Percentiles rank a stretch among this genome's conserved stretches.
These are phyloP conservation scores for Wickerhamomyces silvicola DNA, from an alignment of 805 yeast genomes.

Conservation along the genomic window DNA sequence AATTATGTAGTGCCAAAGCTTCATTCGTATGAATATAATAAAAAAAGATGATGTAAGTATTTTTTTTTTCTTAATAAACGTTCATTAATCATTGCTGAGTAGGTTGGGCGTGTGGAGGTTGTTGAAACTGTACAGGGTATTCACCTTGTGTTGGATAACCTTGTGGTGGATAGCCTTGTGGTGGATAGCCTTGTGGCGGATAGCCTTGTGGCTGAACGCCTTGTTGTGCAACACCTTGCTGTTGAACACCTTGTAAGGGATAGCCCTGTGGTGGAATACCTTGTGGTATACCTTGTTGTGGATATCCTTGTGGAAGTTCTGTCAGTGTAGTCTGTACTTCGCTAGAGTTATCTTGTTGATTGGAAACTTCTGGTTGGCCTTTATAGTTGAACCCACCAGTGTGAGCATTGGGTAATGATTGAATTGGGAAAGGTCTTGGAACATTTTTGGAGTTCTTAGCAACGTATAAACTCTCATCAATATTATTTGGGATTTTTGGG, in stretches of 20 bases:
- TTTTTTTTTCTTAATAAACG: too few relatives aligned
- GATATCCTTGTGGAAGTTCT: conserved; percentile 17
- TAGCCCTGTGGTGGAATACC: conserved; percentile 7
- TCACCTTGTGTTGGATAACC: conserved; percentile 11
- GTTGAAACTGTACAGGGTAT: conserved; percentile 4
- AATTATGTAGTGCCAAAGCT: too few relatives aligned
- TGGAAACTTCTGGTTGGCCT: conserved; percentile 34
- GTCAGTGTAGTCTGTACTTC: conserved; percentile 8
- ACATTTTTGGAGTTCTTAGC: conserved; percentile 67
- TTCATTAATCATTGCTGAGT: too few relatives aligned
- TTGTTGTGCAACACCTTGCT: conserved; percentile 12
- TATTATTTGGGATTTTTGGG: conserved; percentile 91
- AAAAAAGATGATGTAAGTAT: too few relatives aligned
- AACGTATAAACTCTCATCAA: conserved; percentile 84
- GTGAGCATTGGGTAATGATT: conserved; percentile 40
- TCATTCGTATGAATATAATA: too few relatives aligned
- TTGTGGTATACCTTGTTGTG: conserved; percentile 14
- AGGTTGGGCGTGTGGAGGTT: conserved; percentile 3
- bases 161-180: conserved; percentile 14
- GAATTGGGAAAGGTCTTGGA: conserved; percentile 86
- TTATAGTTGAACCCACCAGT: conserved; percentile 36
- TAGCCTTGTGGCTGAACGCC: conserved; percentile 11
- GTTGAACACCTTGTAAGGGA: conserved; percentile 11
- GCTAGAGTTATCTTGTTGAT: conserved; percentile 10
- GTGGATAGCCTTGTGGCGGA: conserved; percentile 15